A percentile compares a stretch with the other conserved stretches of the same genome.
phyloP scores from a whole-genome alignment of 352 stramenopile genomes.

The Pythium folliculosum region DNA sequence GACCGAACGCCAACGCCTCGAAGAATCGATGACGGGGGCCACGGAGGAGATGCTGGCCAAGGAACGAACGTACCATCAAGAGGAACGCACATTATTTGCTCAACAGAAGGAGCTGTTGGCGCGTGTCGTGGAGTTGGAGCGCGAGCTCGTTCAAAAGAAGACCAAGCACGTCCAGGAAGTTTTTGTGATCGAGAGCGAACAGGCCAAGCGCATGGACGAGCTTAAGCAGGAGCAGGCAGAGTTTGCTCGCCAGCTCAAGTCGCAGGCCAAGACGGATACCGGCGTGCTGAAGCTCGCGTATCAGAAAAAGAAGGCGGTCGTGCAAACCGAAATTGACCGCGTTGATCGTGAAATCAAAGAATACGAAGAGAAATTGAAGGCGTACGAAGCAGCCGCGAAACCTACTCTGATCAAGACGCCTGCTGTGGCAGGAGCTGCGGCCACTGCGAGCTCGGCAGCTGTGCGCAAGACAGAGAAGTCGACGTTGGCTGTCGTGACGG shows the following conservation, averaged over 20 bases:
- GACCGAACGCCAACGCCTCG: slow-evolving; percentile 33
- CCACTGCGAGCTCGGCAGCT: not conserved
- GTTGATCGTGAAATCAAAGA: slow-evolving; percentile 35
- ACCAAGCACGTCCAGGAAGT: slow-evolving; percentile 57
- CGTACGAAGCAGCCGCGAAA: slow-evolving; percentile 31
- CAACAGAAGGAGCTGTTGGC: slow-evolving; percentile 59
- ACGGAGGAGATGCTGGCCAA: slow-evolving; percentile 44
- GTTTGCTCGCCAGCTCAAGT: slow-evolving; percentile 52
- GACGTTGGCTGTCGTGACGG: slow-evolving; percentile 2
- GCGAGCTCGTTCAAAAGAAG: slow-evolving; percentile 58
- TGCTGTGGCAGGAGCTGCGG: not conserved
- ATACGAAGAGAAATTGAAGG: slow-evolving; percentile 37
- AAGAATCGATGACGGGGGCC: slow-evolving; percentile 37
- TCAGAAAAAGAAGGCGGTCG: slow-evolving; percentile 47
- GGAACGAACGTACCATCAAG: slow-evolving; percentile 51
- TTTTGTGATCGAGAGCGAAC: slow-evolving; percentile 49
- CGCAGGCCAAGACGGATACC: slow-evolving; percentile 56
- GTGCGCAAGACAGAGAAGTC: not conserved
- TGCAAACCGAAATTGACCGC: slow-evolving; percentile 33
- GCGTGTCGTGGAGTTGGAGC: slow-evolving; percentile 61
- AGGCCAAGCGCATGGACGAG: slow-evolving; percentile 37
- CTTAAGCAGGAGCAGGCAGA: slow-evolving; percentile 47
- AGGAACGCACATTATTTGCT: slow-evolving; percentile 55
- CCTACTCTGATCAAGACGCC: slow-evolving; percentile 5
- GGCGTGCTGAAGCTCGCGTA: slow-evolving; percentile 47